A percentile compares a stretch with the other conserved stretches of the same genome.
phyloP scores from a whole-genome alignment of 1,139 yeast genomes.

The Hyphopichia khmerensis region DNA sequence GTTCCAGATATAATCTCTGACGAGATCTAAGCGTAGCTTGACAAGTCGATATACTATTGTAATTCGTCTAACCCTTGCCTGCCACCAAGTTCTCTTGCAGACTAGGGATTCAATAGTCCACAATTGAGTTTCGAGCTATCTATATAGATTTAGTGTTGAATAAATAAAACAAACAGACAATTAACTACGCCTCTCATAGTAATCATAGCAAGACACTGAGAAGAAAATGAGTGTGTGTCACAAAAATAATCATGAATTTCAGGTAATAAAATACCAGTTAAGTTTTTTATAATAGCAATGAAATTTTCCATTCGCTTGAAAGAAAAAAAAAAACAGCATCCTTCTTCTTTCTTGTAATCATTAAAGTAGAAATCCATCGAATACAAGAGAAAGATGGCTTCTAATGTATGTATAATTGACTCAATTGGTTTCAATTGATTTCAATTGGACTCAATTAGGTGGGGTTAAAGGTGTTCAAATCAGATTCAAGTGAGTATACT shows the following conservation, averaged over 20 bases:
- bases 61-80: too few relatives aligned
- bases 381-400: slow-evolving; percentile 4
- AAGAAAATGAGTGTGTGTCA: not conserved
- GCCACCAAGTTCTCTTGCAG: too few relatives aligned
- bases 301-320: not conserved
- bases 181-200: not conserved
- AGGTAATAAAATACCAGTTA: not conserved
- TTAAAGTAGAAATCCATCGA: not conserved
- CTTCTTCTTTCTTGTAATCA: not conserved
- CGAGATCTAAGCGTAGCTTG: too few relatives aligned
- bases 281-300: not conserved
- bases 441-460: not conserved
- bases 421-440: not conserved
- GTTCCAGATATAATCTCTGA: too few relatives aligned
- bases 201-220: not conserved
- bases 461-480: too few relatives aligned
- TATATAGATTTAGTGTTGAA: too few relatives aligned
- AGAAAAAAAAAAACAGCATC: too few relatives aligned
- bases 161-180: not conserved
- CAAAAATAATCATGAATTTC: slow-evolving; percentile 1
- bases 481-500: too few relatives aligned
- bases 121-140: too few relatives aligned
- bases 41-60: too few relatives aligned
- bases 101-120: too few relatives aligned
- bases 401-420: slow-evolving; percentile 5